Evolutionary conservation across 345 rosid species (phyloP).

Genomic region (Euphorbia lathyris): DNA sequence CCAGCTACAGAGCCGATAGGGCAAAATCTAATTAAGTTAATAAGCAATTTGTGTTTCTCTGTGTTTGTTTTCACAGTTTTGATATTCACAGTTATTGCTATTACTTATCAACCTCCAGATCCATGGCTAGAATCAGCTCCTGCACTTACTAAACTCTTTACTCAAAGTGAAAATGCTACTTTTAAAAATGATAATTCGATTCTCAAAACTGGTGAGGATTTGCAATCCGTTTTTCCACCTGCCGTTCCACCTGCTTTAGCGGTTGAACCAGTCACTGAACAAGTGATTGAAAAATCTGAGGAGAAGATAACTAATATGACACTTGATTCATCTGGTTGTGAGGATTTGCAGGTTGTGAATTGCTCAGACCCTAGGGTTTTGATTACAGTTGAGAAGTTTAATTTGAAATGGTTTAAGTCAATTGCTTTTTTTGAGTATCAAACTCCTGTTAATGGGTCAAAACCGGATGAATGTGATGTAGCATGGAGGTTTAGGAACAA

Average conservation of each 20-base stretch:
- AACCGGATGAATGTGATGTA: slow-evolving; percentile 72
- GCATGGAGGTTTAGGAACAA: slow-evolving; percentile 91
- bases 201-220: slow-evolving; percentile 82
- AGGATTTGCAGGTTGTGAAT: slow-evolving; percentile 45
- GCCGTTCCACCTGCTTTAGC: slow-evolving; percentile 15
- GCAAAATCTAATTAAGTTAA: slow-evolving; percentile 72
- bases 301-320: slow-evolving; percentile 13
- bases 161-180: slow-evolving; percentile 70
- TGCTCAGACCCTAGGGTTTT: slow-evolving; percentile 80
- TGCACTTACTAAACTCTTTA: slow-evolving; percentile 66
- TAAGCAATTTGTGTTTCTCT: slow-evolving; percentile 92
- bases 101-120: slow-evolving; percentile 94
- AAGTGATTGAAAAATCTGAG: slow-evolving; percentile 23
- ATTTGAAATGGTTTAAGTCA: slow-evolving; percentile 61
- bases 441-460: slow-evolving; percentile 69
- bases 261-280: slow-evolving; percentile 20
- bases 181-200: slow-evolving; percentile 67
- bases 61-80: slow-evolving; percentile 80
- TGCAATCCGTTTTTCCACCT: slow-evolving; percentile 22
- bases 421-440: slow-evolving; percentile 79
- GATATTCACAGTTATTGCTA: slow-evolving; percentile 72
- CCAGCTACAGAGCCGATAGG: slow-evolving; percentile 63
- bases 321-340: slow-evolving; percentile 28
- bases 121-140: slow-evolving; percentile 97
- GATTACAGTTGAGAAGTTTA: slow-evolving; percentile 74